Percentiles rank a stretch among this genome's conserved stretches.
Conservation (phyloP, 2,329 filamentous ascomycete genomes). For the Trichoderma lentiforme region DNA sequence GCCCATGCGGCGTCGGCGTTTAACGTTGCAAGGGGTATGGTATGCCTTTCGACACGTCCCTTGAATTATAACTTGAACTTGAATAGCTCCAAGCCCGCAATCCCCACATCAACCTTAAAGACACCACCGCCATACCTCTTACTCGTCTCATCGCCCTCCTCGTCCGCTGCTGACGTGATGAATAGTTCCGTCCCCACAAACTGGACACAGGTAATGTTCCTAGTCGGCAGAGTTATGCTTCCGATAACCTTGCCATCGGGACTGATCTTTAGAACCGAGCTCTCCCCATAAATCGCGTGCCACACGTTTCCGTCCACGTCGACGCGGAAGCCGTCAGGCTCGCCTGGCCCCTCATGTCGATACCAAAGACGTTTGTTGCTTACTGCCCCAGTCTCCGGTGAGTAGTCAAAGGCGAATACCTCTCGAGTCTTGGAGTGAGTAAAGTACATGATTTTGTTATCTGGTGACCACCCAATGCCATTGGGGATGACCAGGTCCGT, state of each 20-base stretch:
- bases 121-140: constrained; percentile 65
- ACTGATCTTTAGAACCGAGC: constrained; percentile 70
- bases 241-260: constrained; percentile 68
- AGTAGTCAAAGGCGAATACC: constrained; percentile 74
- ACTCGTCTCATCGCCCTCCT: constrained; percentile 62
- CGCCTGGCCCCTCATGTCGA: constrained; percentile 60
- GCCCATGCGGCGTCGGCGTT: not conserved
- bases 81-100: constrained; percentile 60
- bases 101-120: constrained; percentile 75
- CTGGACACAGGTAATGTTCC: constrained; percentile 74
- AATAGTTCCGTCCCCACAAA: constrained; percentile 74
- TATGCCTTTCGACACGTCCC: not conserved
- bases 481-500: constrained; percentile 75
- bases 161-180: constrained; percentile 72
- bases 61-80: constrained; percentile 54
- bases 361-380: constrained; percentile 71
- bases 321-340: constrained; percentile 81
- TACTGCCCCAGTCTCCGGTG: constrained; percentile 59
- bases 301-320: constrained; percentile 85
- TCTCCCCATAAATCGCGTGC: constrained; percentile 80
- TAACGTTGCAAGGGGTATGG: not conserved
- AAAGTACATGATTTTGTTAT: constrained; percentile 73
- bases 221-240: constrained; percentile 71
- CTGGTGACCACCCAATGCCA: constrained; percentile 74
- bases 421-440: constrained; percentile 71